Evolutionary conservation across 169 alveolate species (phyloP).

Genomic region (Plasmodium malariae): DNA sequence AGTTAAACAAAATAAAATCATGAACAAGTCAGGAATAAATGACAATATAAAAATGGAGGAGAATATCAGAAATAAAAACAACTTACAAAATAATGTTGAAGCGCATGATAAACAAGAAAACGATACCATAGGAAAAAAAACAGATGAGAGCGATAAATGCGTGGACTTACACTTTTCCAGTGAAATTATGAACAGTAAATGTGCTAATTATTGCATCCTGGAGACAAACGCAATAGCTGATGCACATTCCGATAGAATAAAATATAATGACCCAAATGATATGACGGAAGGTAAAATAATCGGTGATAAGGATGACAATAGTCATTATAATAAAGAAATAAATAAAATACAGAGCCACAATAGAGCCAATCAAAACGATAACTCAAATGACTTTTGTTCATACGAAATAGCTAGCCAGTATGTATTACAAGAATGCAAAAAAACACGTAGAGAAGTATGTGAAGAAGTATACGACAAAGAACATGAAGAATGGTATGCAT

Average conservation of each 20-base stretch:
- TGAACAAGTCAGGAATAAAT: slow-evolving; percentile 6
- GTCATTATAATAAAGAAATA: not conserved
- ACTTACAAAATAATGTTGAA: not conserved
- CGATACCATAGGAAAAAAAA: not conserved
- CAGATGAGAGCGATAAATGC: not conserved
- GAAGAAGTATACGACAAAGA: not conserved
- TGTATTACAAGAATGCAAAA: not conserved
- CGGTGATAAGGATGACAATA: not conserved
- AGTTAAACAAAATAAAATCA: not conserved
- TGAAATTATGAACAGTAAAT: slow-evolving; percentile 10
- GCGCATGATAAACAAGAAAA: not conserved
- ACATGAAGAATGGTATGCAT: not conserved
- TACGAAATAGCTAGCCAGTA: not conserved
- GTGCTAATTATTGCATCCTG: not conserved
- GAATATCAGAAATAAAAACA: not conserved
- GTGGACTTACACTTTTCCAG: not conserved
- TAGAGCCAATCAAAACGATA: not conserved
- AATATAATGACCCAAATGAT: not conserved
- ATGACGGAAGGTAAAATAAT: not conserved
- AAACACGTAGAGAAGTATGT: not conserved
- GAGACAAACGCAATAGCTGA: not conserved
- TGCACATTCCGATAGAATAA: not conserved
- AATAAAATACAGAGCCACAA: not conserved
- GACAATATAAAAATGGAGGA: not conserved
- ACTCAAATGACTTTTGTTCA: not conserved